Conservation (phyloP, 106 monocot species). For the Dioscorea zingiberensis region DNA sequence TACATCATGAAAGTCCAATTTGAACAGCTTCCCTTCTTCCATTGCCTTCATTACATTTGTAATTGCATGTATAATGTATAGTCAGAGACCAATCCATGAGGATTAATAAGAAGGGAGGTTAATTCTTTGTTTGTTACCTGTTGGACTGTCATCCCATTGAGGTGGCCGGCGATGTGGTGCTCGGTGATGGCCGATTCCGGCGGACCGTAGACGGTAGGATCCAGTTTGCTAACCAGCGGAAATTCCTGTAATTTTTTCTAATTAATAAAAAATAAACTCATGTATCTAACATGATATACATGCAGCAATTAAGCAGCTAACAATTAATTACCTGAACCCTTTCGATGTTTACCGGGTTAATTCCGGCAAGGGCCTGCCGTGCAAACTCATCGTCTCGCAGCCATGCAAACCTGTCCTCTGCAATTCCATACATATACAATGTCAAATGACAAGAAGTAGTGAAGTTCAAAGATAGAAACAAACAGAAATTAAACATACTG, state of each 20-base stretch:
- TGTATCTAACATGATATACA: too few relatives aligned
- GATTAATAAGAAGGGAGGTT: neutral
- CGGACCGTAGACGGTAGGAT: constrained; percentile 62
- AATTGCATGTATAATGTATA: neutral
- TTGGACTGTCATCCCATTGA: constrained; percentile 59
- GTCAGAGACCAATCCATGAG: too few relatives aligned
- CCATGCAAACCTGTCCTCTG: constrained; percentile 92
- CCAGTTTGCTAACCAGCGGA: constrained; percentile 63
- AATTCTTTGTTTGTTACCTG: constrained; percentile 22
- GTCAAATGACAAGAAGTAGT: too few relatives aligned
- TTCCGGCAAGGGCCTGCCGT: constrained; percentile 67
- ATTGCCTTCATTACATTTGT: constrained; percentile 46
- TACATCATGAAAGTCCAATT: constrained; percentile 72
- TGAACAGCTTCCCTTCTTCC: constrained; percentile 63
- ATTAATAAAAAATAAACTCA: neutral
- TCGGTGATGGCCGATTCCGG: constrained; percentile 69
- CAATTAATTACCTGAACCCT: constrained; percentile 35
- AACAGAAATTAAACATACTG: constrained; percentile 36
- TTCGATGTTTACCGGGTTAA: constrained; percentile 73
- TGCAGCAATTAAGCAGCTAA: too few relatives aligned
- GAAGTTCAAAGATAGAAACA: too few relatives aligned
- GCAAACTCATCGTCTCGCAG: constrained; percentile 83
- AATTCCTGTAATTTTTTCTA: constrained; percentile 52
- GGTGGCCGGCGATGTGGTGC: constrained; percentile 48
- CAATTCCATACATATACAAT: neutral